phyloP scores from a whole-genome alignment of 345 rosid genomes.

The Abelmoschus esculentus region DNA sequence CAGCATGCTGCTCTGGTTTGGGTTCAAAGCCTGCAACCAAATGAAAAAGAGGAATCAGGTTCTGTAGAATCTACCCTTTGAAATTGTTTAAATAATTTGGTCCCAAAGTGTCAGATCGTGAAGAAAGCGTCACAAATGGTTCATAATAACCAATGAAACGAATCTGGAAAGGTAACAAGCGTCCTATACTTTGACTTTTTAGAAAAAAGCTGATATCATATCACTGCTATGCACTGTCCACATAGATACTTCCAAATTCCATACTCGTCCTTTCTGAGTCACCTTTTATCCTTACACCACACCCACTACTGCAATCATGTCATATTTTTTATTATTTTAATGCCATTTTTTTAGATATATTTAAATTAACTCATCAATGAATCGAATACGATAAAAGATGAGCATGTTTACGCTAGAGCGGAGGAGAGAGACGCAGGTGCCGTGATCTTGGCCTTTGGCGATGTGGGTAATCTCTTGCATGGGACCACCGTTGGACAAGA shows the following conservation, averaged over 20 bases:
- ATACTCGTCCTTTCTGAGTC: conserved; percentile 1
- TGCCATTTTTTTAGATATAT: too few relatives aligned
- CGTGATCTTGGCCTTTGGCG: conserved; percentile 88
- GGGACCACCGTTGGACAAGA: conserved; percentile 86
- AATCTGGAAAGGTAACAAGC: conserved; percentile 7
- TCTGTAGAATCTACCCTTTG: conserved; percentile 10
- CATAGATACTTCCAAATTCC: conserved; percentile 14
- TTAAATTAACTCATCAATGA: too few relatives aligned
- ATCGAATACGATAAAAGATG: too few relatives aligned
- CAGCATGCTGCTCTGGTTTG: conserved; percentile 90
- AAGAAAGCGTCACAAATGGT: conserved; percentile 20
- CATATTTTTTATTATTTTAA: not conserved
- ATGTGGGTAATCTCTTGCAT: conserved; percentile 97
- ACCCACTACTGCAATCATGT: not conserved
- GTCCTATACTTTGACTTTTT: conserved; percentile 19
- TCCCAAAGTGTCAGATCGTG: not conserved
- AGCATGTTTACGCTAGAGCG: conserved; percentile 56
- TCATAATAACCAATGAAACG: not conserved
- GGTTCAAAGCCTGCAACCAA: conserved; percentile 60
- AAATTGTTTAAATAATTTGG: not conserved
- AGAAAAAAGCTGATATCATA: not conserved
- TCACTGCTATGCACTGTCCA: conserved; percentile 3
- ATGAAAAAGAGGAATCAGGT: not conserved
- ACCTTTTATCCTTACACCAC: not conserved
- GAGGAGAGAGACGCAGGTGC: conserved; percentile 91